Evolutionary conservation across 106 monocot species (phyloP).

Genomic region (Alisma plantagoaquatica): DNA sequence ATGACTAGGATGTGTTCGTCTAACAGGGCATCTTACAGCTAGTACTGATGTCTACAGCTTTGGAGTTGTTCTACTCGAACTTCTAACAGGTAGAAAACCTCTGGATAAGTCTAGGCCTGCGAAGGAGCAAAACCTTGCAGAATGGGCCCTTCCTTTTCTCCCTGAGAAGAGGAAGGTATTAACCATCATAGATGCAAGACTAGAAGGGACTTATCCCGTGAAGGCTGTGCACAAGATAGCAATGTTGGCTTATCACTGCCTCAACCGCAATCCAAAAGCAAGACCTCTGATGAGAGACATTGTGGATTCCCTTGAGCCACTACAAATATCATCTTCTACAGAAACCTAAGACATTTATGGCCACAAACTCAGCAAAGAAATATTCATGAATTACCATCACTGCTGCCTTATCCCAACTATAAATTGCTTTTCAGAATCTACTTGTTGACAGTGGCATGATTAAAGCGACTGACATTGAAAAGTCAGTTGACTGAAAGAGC

Average conservation of each 20-base stretch:
- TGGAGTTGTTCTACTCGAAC: constrained; percentile 82
- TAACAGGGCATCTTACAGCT: constrained; percentile 77
- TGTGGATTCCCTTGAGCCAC: constrained; percentile 64
- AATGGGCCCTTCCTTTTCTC: constrained; percentile 65
- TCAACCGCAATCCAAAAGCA: constrained; percentile 77
- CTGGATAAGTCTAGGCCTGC: constrained; percentile 64
- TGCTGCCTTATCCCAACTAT: no score
- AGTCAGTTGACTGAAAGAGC: no score
- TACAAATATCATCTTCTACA: constrained; percentile 27
- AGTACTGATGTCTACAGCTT: constrained; percentile 92
- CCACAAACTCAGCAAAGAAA: no score
- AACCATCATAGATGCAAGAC: constrained; percentile 52
- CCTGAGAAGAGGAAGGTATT: constrained; percentile 50
- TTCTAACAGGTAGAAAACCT: constrained; percentile 62
- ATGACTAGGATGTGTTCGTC: no score
- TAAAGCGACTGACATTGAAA: no score
- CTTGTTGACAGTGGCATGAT: no score
- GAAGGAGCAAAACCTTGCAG: constrained; percentile 56
- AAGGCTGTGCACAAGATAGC: constrained; percentile 61
- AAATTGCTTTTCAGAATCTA: no score
- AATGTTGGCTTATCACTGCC: constrained; percentile 66
- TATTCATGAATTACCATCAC: no score
- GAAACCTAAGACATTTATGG: background rate
- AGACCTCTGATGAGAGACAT: constrained; percentile 91
- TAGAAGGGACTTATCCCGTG: constrained; percentile 46